phyloP scores from a whole-genome alignment of 805 yeast genomes.

The Candida cerambycidarum region DNA sequence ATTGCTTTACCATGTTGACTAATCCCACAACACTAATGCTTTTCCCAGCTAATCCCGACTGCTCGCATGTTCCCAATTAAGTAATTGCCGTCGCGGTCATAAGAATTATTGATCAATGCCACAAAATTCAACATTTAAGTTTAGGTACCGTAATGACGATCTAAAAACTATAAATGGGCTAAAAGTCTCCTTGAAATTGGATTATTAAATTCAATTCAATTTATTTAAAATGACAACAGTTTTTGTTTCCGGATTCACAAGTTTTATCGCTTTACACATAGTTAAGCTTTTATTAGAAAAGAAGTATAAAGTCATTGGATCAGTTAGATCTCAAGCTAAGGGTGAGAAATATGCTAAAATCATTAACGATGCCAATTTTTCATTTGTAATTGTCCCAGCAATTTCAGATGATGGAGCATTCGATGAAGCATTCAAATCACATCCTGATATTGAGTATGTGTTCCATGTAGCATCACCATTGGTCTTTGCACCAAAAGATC shows the following conservation, averaged over 20 bases:
- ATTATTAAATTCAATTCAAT: neutral
- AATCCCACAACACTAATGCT: no score
- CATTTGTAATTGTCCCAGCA: conserved; percentile 23
- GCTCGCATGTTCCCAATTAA: no score
- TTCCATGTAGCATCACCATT: conserved; percentile 34
- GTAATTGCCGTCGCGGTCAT: no score
- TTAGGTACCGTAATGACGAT: no score
- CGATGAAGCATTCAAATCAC: conserved; percentile 25
- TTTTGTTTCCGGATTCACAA: conserved; percentile 54
- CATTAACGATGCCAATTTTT: conserved; percentile 13
- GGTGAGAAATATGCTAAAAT: conserved; percentile 30
- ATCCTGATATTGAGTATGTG: conserved; percentile 25
- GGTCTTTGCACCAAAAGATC: conserved; percentile 17
- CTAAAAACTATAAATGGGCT: neutral
- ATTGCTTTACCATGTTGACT: no score
- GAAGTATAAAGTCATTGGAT: conserved; percentile 32
- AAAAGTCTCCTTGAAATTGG: neutral
- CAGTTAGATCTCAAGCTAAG: conserved; percentile 47
- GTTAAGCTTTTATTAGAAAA: conserved; percentile 38
- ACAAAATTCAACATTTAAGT: no score
- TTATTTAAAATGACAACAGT: conserved; percentile 18
- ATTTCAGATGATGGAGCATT: conserved; percentile 23
- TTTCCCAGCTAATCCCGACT: no score
- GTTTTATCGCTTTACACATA: conserved; percentile 53
- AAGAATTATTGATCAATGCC: no score